These are phyloP conservation scores for Teratosphaeria nubilosa DNA, from an alignment of 2,329 filamentous ascomycete genomes.

Conservation along the genomic window DNA sequence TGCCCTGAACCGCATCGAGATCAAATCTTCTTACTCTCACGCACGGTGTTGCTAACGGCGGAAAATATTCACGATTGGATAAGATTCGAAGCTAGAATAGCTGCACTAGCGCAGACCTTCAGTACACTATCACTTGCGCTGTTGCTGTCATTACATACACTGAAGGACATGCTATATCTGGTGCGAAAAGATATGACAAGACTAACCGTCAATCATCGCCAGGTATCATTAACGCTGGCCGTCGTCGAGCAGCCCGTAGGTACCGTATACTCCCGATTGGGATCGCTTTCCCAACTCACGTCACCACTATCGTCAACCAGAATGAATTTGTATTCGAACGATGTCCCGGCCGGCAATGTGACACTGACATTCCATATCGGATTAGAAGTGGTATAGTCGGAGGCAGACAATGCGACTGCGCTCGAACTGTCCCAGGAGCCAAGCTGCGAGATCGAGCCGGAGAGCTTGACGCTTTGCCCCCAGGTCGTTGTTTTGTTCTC, in stretches of 20 bases:
- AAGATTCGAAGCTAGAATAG: no score
- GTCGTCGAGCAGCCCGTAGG: constrained; percentile 9
- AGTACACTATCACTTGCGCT: not conserved
- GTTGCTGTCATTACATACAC: not conserved
- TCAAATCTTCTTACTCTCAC: no score
- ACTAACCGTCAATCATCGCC: not conserved
- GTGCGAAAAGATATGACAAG: not conserved
- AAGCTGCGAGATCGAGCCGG: constrained; percentile 49
- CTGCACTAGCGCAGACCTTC: no score
- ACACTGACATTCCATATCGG: constrained; percentile 53
- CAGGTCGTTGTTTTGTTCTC: constrained; percentile 46
- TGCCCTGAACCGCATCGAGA: no score
- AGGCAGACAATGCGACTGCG: constrained; percentile 49
- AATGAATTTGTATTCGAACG: constrained; percentile 52
- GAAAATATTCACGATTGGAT: no score
- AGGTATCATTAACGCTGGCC: not conserved
- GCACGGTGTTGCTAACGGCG: no score
- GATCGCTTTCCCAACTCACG: constrained; percentile 55
- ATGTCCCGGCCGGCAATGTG: constrained; percentile 44
- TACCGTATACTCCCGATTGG: constrained; percentile 34
- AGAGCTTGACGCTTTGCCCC: constrained; percentile 57
- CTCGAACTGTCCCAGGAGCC: constrained; percentile 49
- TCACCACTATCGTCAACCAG: constrained; percentile 45
- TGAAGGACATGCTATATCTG: not conserved
- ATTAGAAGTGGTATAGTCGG: constrained; percentile 48